Evolutionary conservation across 139 green algal genomes (phyloP), one percentile per base, ranked within the genome.

Genomic region (Nannochloris sp.): DNA sequence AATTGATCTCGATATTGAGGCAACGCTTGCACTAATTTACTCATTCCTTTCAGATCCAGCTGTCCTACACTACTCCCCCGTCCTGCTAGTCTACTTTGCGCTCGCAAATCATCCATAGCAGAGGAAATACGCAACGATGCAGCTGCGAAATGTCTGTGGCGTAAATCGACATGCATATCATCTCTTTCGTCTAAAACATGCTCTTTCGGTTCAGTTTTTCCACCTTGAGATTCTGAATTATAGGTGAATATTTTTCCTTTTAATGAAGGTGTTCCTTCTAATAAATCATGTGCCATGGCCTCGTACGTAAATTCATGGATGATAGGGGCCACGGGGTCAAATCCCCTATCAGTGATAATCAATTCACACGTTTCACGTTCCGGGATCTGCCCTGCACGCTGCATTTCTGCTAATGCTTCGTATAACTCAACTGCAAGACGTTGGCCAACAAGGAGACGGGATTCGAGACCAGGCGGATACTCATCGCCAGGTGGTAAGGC

Each of bases 301-400:
- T 97, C 94, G 61, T 99, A 99, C 3, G 84, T 96, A 84, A 87
- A 99, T 75, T 99, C 94, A 71, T 99, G 93, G 36, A 99, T 96
- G 54, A 98, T 65, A 1, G 93, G 93, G 7, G 92, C 91, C 33
- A 98, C 84, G 4, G 90, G 74, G 59, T 90, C 85, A 32, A 89
- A 75, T 10, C 72, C 78, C 19, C 90, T 78, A 74, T 98, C 93
- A 2, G 96, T 73, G 6, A 99, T 86, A 8, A 99, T 70, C 57
- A 98, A 71, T 56, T 98, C 92, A 65, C 86, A 96, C 24, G 87
- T 89, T 60, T 89, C 81, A 2, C 54, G 29, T 54, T 78, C 46
- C 1, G 81, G 79, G 51, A 87, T 60, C 44, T 59, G 57, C n/a
- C 70, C 73, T 13, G 33, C 46, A 12, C 64, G 46, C 12, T 83